These are phyloP conservation scores for Aspergillus pseudoglaucus DNA, from an alignment of 2,329 filamentous ascomycete genomes.

Conservation along the genomic window DNA sequence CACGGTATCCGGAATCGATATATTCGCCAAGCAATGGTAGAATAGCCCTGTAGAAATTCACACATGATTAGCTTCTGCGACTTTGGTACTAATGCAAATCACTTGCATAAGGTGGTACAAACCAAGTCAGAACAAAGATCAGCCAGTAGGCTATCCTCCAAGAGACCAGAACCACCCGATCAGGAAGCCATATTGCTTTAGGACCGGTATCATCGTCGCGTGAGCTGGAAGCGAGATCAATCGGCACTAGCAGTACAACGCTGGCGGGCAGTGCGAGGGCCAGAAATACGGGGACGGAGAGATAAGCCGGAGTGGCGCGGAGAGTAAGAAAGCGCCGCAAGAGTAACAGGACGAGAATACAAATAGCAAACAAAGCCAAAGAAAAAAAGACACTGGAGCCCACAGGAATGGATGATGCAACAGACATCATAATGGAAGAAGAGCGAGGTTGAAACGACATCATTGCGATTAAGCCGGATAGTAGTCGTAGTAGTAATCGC, in stretches of 20 bases:
- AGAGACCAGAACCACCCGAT: conserved; percentile 69
- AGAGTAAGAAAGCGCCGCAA: conserved; percentile 86
- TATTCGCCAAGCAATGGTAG: conserved; percentile 92
- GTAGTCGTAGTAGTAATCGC: not conserved
- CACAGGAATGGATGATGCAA: conserved; percentile 47
- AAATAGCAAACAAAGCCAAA: conserved; percentile 66
- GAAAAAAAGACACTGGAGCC: conserved; percentile 74
- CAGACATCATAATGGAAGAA: conserved; percentile 9
- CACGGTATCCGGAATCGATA: conserved; percentile 85
- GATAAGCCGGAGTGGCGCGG: conserved; percentile 81
- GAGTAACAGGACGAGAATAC: conserved; percentile 70
- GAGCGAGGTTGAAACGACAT: conserved; percentile 1
- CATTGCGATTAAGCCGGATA: not conserved
- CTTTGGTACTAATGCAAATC: not conserved
- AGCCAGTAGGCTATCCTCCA: conserved; percentile 98
- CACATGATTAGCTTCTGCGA: conserved; percentile 4
- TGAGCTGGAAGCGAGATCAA: conserved; percentile 86
- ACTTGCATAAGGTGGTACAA: conserved; percentile 19
- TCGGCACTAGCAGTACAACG: conserved; percentile 86
- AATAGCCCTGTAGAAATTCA: conserved; percentile 60
- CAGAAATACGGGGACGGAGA: conserved; percentile 88
- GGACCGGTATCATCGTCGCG: conserved; percentile 60
- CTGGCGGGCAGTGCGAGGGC: conserved; percentile 88
- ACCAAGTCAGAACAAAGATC: conserved; percentile 93
- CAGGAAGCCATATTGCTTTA: conserved; percentile 80